Percentiles rank a stretch among this genome's conserved stretches.
phyloP scores from a whole-genome alignment of 208 protist genomes.

The Leishmania major region DNA sequence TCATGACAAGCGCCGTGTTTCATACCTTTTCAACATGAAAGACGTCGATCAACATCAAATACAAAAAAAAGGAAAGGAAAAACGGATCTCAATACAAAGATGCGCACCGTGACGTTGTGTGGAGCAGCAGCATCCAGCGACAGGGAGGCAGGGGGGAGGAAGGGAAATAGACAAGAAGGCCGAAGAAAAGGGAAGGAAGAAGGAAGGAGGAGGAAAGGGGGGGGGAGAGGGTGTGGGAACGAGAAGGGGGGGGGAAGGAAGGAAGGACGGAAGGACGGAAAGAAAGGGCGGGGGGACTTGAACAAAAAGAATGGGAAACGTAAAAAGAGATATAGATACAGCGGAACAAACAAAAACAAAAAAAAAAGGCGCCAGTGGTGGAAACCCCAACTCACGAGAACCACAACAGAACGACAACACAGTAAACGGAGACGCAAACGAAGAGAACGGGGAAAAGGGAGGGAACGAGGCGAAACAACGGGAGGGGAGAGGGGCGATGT shows the following conservation, averaged over 20 bases:
- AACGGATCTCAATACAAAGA: not conserved
- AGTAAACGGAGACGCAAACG: not conserved
- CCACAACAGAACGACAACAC: not conserved
- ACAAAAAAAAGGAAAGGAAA: too few relatives aligned
- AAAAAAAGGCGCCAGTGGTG: not conserved
- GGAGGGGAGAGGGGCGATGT: not conserved
- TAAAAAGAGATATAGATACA: conserved; percentile 1
- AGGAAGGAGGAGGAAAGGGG: too few relatives aligned
- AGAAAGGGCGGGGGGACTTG: not conserved
- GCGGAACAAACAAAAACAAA: too few relatives aligned
- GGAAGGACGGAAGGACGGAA: not conserved
- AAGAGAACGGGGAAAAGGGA: not conserved
- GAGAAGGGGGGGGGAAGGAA: too few relatives aligned
- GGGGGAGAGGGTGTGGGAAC: not conserved
- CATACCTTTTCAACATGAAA: too few relatives aligned
- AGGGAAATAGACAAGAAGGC: not conserved
- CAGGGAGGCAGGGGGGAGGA: not conserved
- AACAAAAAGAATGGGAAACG: conserved; percentile 2
- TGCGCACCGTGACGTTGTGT: not conserved
- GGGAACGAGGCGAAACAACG: not conserved
- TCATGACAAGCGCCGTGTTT: not conserved
- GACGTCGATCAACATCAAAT: too few relatives aligned
- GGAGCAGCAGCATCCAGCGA: not conserved
- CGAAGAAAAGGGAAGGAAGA: not conserved
- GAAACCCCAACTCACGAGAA: not conserved